Evolutionary conservation across 2,329 filamentous ascomycete species (phyloP), one percentile per base, ranked within the genome.

Genomic region (Aspergillus intermedius): DNA sequence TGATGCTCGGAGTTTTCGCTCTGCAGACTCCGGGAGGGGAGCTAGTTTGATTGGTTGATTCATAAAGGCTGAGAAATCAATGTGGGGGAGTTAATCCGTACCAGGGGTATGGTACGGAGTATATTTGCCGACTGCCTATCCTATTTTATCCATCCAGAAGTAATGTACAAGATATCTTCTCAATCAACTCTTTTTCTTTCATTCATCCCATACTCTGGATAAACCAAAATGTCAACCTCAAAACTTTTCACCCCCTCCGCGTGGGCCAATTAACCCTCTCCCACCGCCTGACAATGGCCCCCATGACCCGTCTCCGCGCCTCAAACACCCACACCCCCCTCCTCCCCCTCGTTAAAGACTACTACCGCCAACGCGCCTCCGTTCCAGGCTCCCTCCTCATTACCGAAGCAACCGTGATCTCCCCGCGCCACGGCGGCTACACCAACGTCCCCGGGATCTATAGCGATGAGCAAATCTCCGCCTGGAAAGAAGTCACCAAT

Each of bases 401-500:
- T 54, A 76, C 75, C 3, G 82, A 85, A 60, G 80, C 74, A 0
- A 79, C 78, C 6, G 73, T 74, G 66, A 79, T 70, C 62, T 76
- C 62, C 59, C 56, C 67, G 5, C 68, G 71, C 54, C 73, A 67
- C 35, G 74, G 75, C 42, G 73, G 76, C 39, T 76, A 73, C 54
- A 65, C 65, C 35, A 77, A 79, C 52, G 71, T 77, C 1, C 81
- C 83, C 0, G 81, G 80, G 22, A 79, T 83, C 57, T 83, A 73
- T 59, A 77, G 62, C 17, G 65, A 74, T 0, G 74, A 71, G n/a
- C 81, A 85, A 50, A 72, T 84, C 39, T 72, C 71, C 1, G 77
- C 71, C 0, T 87, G 83, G 84, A 79, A 76, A 52, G 66, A 74
- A 12, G 69, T 87, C 39, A 82, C 78, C 2, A 75, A 81, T 22